Base-by-base conservation (phyloP, 441 rosid genomes). In the Pelargonium fulgidum region DNA sequence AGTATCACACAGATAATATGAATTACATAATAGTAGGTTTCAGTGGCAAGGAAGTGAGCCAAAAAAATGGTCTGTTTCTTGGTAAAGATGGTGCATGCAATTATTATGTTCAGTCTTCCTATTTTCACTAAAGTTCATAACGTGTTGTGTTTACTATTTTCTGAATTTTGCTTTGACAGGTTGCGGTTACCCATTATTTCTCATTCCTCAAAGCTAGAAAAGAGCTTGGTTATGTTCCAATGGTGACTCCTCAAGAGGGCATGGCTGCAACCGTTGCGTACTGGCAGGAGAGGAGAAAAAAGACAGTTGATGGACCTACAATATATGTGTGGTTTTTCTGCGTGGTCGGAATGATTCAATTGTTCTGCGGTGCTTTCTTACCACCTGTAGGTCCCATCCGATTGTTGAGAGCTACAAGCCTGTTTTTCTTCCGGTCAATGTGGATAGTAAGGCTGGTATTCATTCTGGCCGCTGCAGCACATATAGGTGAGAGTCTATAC, bases 121-220 rank as follows among this genome's bases (percentile, higher is more conserved):
- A 6, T 33, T 33, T 33, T 33, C 6, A 33, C 39, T 0, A 33
- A 33, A 33, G 6, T 3, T 33, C 3, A 33, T 33, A 33, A 3
- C 4, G 39, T 33, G 39, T 33, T 33, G 39, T 33, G 59, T 22
- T 61, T 1, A 24, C 29, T 24, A 24, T 63, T 69, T 70, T 48
- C 69, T 68, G 70, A 81, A 20, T 59, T 48, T 42, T 36, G 66
- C 68, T 62, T 77, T 41, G 65, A 67, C 82, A 93, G 99, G 96
- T 91, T 1, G 94, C 97, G 16, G 90, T 94, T 67, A 91, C 97
- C 59, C 96, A 89, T 76, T 90, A 86, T 79, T 94, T 93, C 82
- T 94, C 96, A 3, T 83, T 78, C 77, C 91, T 91, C 50, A 94
- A 91, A 80, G 96, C 99, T 24, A 89, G 84, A 82, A 77, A 82